Conservation (phyloP, 2,329 filamentous ascomycete species). For the Cordyceps pruinosa region DNA sequence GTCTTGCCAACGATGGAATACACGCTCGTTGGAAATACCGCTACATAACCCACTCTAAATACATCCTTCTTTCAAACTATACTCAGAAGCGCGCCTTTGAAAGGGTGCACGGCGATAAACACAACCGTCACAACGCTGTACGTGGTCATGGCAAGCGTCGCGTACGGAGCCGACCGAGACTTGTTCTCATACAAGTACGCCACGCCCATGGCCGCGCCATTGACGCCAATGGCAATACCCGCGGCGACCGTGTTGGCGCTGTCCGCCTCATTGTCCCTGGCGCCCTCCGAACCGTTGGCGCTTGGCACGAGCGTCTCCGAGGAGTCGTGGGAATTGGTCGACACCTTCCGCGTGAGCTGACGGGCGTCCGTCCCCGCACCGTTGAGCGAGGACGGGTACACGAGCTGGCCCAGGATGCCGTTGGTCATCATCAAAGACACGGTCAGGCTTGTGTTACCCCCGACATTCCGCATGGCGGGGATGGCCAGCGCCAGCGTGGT, state of each 20-base stretch:
- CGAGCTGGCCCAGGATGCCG: slow-evolving; percentile 38
- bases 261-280: slow-evolving; percentile 12
- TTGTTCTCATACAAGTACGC: slow-evolving; percentile 48
- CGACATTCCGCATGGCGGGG: slow-evolving; percentile 38
- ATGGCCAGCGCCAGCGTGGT: slow-evolving; percentile 44
- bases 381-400: slow-evolving; percentile 30
- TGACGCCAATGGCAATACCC: slow-evolving; percentile 49
- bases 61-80: slow-evolving; percentile 21
- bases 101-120: slow-evolving; percentile 42
- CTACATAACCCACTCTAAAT: too few relatives aligned
- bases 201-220: slow-evolving; percentile 54
- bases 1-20: neutral
- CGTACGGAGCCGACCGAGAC: slow-evolving; percentile 48
- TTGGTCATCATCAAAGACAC: slow-evolving; percentile 46
- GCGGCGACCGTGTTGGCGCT: slow-evolving; percentile 38
- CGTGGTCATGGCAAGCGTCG: slow-evolving; percentile 50
- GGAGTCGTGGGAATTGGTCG: neutral
- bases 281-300: neutral
- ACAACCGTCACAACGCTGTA: slow-evolving; percentile 51
- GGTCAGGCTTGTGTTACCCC: slow-evolving; percentile 40
- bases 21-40: too few relatives aligned
- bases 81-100: slow-evolving; percentile 31
- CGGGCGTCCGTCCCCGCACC: slow-evolving; percentile 14
- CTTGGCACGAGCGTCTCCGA: neutral
- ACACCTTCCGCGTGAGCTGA: slow-evolving; percentile 13